phyloP scores from a whole-genome alignment of 2,329 filamentous ascomycete species.

The Gnomoniopsis sp. region DNA sequence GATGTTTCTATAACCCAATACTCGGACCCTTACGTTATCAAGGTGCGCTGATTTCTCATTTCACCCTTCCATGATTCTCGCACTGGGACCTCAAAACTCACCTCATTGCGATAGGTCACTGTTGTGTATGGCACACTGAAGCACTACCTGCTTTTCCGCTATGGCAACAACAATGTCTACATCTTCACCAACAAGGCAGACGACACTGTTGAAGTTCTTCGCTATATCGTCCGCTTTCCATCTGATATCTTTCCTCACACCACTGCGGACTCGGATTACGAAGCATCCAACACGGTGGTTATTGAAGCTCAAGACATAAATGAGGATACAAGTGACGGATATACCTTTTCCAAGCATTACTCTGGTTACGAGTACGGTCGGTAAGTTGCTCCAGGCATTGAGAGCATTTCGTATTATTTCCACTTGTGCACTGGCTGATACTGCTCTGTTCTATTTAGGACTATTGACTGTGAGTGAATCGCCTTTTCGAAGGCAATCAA shows the following conservation, averaged over 20 bases:
- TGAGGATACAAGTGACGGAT: constrained; percentile 19
- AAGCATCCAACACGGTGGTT: constrained; percentile 27
- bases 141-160: constrained; percentile 32
- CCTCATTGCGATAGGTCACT: too few species aligned
- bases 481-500: background rate
- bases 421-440: background rate
- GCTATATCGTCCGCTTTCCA: constrained; percentile 34
- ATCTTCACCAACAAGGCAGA: constrained; percentile 39
- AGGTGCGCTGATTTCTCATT: constrained; percentile 5
- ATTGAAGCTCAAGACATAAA: constrained; percentile 14
- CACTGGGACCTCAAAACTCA: too few species aligned
- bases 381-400: constrained; percentile 26
- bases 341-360: constrained; percentile 39
- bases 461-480: constrained; percentile 5
- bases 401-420: background rate
- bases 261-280: constrained; percentile 26
- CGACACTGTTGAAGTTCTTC: constrained; percentile 33
- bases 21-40: constrained; percentile 29
- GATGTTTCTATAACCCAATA: constrained; percentile 26
- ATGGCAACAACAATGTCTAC: constrained; percentile 31
- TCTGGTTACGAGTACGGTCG: constrained; percentile 35
- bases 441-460: background rate
- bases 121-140: constrained; percentile 32
- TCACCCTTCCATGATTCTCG: background rate
- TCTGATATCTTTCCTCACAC: constrained; percentile 27